These are phyloP conservation scores for Curvularia sp. DNA, from an alignment of 2,329 filamentous ascomycete genomes.

Conservation along the genomic window DNA sequence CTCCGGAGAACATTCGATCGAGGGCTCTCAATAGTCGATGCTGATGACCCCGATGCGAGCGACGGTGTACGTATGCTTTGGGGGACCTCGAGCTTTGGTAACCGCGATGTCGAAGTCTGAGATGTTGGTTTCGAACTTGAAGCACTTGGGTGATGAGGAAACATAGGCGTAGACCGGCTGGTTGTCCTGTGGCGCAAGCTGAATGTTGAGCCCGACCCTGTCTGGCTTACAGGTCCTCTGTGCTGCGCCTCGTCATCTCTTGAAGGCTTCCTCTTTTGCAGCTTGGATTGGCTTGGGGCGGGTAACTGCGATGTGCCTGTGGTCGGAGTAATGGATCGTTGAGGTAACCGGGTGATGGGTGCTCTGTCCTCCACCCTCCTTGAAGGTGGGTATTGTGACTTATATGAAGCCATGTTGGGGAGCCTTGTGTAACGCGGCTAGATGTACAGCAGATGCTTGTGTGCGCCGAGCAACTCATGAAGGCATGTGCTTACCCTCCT, in stretches of 20 bases:
- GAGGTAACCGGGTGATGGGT: constrained; percentile 46
- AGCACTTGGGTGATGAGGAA: constrained; percentile 25
- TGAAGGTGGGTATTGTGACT: constrained; percentile 47
- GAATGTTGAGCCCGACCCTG: constrained; percentile 26
- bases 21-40: constrained; percentile 56
- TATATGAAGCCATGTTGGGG: constrained; percentile 53
- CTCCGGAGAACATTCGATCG: constrained; percentile 53
- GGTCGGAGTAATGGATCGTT: constrained; percentile 47
- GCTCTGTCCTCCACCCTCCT: constrained; percentile 44
- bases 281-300: constrained; percentile 38
- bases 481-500: constrained; percentile 45
- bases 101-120: constrained; percentile 40
- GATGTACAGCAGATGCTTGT: constrained; percentile 43
- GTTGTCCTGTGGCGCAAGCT: constrained; percentile 34
- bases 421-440: constrained; percentile 46
- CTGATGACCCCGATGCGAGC: constrained; percentile 57
- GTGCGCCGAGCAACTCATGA: constrained; percentile 51
- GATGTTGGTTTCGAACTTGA: constrained; percentile 31
- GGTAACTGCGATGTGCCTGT: constrained; percentile 38
- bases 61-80: constrained; percentile 53
- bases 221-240: constrained; percentile 29
- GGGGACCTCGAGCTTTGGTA: constrained; percentile 47
- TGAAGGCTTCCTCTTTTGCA: constrained; percentile 46
- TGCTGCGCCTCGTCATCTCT: constrained; percentile 41
- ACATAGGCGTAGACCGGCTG: constrained; percentile 32